Evolutionary conservation across 495 filamentous ascomycete species (phyloP), one percentile per base, ranked within the genome.

Genomic region (Neurospora sublineolata): DNA sequence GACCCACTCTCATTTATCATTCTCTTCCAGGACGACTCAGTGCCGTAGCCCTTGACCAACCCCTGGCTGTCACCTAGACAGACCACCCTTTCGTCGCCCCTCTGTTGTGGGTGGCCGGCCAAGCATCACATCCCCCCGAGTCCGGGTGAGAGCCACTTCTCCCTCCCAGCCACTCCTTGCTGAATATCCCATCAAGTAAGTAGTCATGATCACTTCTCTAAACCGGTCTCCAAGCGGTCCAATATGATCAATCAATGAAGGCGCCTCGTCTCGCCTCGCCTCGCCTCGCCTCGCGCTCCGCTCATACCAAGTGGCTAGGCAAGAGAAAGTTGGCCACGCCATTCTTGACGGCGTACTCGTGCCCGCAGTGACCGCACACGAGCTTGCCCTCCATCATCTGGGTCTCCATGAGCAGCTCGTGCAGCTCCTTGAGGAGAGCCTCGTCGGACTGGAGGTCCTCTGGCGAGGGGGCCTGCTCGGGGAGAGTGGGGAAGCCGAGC

Each of bases 301-400:
- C 27, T 82, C 79, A 87, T 69, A 93, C 95, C 76, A 98, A 81
- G 84, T 98, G 95, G 76, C 90, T 94, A 20, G 95, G 95, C 78
- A 99, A 82, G 75, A 99, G 83, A 77, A 99, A 99, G 79, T 98
- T 98, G 64, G 93, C 92, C 76, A 98, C 97, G 30, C 95, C 96
- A 81, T 98, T 93, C 78, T 92, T 91, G 52, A 99, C 90, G 76
- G 88, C 87, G 81, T 98, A 98, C 81, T 94, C 90, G 79, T 98
- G 93, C 71, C 92, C 92, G 82, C 95, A 98, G 79, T 91, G 91
- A 68, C 89, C 94, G 78, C 95, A 99, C 33, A 94, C 89, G 72
- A 99, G 84, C 79, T 91, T 94, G 7, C 95, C 95, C 80, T 93
- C 91, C 68, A 84, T 84, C 23, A 98, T 90, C 75, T 92, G 89